A percentile compares a stretch with the other conserved stretches of the same genome.
phyloP scores from a whole-genome alignment of 257 asterid genomes.

The Nicotiana attenuata region DNA sequence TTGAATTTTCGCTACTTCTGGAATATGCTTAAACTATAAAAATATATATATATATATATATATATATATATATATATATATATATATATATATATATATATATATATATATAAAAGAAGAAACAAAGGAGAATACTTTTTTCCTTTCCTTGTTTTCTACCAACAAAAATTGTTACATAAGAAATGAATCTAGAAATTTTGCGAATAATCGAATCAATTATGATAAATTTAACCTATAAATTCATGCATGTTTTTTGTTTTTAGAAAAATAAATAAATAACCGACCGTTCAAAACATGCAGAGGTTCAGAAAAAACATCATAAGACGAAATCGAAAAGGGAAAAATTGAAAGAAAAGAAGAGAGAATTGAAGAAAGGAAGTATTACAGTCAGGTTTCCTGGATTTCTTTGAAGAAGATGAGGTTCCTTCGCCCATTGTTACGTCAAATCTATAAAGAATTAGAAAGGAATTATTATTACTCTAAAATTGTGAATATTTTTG shows the following conservation, averaged over 20 bases:
- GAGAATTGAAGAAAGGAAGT: neutral
- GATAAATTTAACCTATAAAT: neutral
- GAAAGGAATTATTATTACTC: neutral
- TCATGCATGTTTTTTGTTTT: too few relatives aligned
- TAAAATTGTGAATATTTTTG: neutral
- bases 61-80: too few relatives aligned
- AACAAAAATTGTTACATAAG: neutral
- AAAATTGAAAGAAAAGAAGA: neutral
- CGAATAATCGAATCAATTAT: neutral
- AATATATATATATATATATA: too few relatives aligned
- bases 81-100: too few relatives aligned
- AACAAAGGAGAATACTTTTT: neutral
- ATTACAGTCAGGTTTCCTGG: slow-evolving; percentile 37
- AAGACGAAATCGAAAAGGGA: neutral
- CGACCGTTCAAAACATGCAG: neutral
- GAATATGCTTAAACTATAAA: neutral
- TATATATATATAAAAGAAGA: neutral
- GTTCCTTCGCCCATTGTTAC: slow-evolving; percentile 26
- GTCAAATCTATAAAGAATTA: neutral
- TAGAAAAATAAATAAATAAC: neutral
- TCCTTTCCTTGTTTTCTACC: neutral
- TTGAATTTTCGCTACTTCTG: neutral
- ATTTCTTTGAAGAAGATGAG: slow-evolving; percentile 24
- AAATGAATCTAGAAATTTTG: neutral
- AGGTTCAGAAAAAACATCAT: neutral